Evolutionary conservation across 2,329 filamentous ascomycete genomes (phyloP).

Genomic region (Colletotrichum viniferum): DNA sequence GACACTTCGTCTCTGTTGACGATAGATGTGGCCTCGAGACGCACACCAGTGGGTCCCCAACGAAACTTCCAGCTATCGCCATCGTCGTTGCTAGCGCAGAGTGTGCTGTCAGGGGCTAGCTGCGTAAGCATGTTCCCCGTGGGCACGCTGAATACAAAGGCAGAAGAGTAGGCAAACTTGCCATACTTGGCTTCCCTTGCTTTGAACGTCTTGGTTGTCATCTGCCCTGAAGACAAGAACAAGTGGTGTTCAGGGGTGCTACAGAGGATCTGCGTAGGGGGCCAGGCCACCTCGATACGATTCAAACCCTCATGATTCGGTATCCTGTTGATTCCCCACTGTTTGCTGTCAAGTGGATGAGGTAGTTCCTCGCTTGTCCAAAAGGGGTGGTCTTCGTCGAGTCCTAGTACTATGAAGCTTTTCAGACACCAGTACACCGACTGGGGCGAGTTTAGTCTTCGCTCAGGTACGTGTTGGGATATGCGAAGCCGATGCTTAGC

Average conservation of each 20-base stretch:
- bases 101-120: constrained; percentile 21
- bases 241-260: constrained; percentile 38
- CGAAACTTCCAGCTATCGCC: constrained; percentile 19
- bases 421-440: constrained; percentile 54
- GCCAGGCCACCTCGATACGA: not conserved
- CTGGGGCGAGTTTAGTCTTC: constrained; percentile 57
- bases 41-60: constrained; percentile 13
- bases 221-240: constrained; percentile 40
- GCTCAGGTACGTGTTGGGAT: constrained; percentile 49
- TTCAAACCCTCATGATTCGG: not conserved
- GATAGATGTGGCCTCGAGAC: not conserved
- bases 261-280: constrained; percentile 46
- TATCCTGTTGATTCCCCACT: not conserved
- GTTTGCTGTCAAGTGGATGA: constrained; percentile 29
- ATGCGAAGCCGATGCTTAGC: constrained; percentile 39
- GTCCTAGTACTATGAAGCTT: constrained; percentile 39
- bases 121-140: constrained; percentile 31
- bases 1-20: not conserved
- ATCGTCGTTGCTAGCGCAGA: constrained; percentile 18
- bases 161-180: constrained; percentile 44
- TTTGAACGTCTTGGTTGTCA: constrained; percentile 33
- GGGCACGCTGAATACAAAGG: constrained; percentile 39
- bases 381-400: constrained; percentile 38
- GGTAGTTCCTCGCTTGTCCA: constrained; percentile 42
- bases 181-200: constrained; percentile 41